Conservation (phyloP, 192 early-diverging fungal genomes). For the Cetraspora pellucida region DNA sequence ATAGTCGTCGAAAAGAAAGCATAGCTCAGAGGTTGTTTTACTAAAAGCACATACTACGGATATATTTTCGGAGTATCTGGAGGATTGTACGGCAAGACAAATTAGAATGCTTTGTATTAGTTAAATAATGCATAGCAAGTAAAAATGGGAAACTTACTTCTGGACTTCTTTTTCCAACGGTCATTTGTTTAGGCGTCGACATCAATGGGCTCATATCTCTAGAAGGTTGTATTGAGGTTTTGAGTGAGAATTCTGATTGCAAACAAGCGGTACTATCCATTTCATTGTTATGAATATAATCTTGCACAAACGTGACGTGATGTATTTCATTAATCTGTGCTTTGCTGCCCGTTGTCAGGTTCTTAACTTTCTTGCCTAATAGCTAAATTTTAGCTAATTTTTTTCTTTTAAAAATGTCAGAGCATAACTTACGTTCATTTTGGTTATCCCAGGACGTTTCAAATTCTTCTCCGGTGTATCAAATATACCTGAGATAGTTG, state of each 20-base stretch:
- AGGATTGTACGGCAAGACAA: conserved; percentile 1
- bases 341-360: background rate
- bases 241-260: background rate
- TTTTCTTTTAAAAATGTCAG: background rate
- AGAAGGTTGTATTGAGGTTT: background rate
- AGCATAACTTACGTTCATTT: background rate
- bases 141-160: conserved; percentile 7
- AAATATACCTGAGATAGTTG: background rate
- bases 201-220: background rate
- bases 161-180: background rate
- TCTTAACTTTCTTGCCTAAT: background rate
- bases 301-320: conserved; percentile 1
- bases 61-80: conserved; percentile 8
- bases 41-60: conserved; percentile 5
- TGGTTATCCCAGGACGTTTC: background rate
- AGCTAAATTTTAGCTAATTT: background rate
- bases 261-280: conserved; percentile 9
- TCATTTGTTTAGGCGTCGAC: background rate
- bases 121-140: conserved; percentile 6
- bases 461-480: conserved; percentile 6
- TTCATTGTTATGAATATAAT: background rate
- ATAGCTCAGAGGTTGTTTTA: conserved; percentile 1
- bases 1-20: no score
- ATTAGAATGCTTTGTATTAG: background rate
- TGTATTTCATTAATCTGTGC: background rate